Evolutionary conservation across 179 eudicot genomes (phyloP), one percentile per base, ranked within the genome.

Genomic region (Gypsophila paniculata): DNA sequence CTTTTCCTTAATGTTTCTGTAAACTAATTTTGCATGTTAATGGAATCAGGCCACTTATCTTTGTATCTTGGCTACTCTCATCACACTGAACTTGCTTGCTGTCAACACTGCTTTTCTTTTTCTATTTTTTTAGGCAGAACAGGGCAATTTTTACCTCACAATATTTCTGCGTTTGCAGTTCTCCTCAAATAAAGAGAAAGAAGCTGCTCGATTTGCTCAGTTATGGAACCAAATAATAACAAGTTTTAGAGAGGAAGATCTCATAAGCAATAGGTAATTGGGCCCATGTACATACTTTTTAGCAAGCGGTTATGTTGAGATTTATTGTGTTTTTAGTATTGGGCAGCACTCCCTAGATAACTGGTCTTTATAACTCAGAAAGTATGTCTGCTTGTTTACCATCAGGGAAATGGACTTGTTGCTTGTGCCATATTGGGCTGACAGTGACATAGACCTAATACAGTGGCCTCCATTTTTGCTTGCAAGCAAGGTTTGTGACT

Each of bases 381-480:
- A 0, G 32, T 46, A 14, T 70, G 70, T 58, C 55, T 29, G 25
- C 67, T 74, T 26, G 55, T 53, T 62, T 11, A 19, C 10, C 10
- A 71, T 70, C 81, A 96, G 99, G 88, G 98, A 96, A 82, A 93
- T 81, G 98, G 96, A 96, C 80, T 82, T 96, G 78, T 76, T 96
- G 83, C 97, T 95, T 66, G 98, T 93, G 79, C 99, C 99, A 7
- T 93, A 96, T 77, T 96, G 97, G 93, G 98, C 99, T 70, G 98
- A 96, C 75, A 87, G 86, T 69, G 91, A 86, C 34, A 79, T 96
- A 77, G 91, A 84, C 44, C 88, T 93, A 53, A 90, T 85, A 49
- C 99, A 89, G 65, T 96, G 99, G 99, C 99, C 99, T 78, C 99
- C 99, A 2, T 96, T 93, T 76, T 82, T 93, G 79, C 98, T 96